Evolutionary conservation across 2,329 filamentous ascomycete species (phyloP), one percentile per base, ranked within the genome.

Genomic region (Aspergillus sojae): DNA sequence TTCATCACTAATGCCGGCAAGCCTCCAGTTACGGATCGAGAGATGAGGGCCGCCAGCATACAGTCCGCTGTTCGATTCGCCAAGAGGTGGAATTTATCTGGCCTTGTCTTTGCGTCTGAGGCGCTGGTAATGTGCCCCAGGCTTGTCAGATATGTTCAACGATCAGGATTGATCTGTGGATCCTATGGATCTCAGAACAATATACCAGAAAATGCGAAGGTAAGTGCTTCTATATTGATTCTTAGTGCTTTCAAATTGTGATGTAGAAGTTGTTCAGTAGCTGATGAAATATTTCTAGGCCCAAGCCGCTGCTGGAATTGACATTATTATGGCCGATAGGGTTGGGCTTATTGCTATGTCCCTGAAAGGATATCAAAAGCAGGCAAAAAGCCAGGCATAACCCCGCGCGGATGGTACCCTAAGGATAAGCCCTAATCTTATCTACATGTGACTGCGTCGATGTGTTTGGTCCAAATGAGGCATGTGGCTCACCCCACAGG

Each of bases 61-160:
- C 75, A 80, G 61, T 69, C 68, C 26, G 79, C 76, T 1, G 68
- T 80, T 21, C 68, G 69, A n/a, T 81, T 81, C 62, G 78, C 79
- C 16, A 71, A 69, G 46, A 61, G 68, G 39, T 81, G 78, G 79
- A 68, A 70, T 7, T 69, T 81, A 11, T 57, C 71, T 7, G 80
- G 80, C 0, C 62, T 81, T 34, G 75, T 80, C 21, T 68, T 79
- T 21, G 72, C 73, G 1, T 75, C 74, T 6, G 75, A 81, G 53
- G 63, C 74, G 48, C 66, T 81, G n/a, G 53, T 80, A 7, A 54
- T 75, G 5, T 79, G 74, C 30, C 79, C 79, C 4, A 63, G 73
- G 58, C 70, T 81, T 19, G 69, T 80, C n/a, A 52, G 60, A 4
- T 70, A 74, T 41, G 75, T 78, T 5, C 77, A 76, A 67, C 65